Evolutionary conservation across 495 filamentous ascomycete genomes (phyloP), one percentile per base, ranked within the genome.

Genomic region (Aspergillus leporis): DNA sequence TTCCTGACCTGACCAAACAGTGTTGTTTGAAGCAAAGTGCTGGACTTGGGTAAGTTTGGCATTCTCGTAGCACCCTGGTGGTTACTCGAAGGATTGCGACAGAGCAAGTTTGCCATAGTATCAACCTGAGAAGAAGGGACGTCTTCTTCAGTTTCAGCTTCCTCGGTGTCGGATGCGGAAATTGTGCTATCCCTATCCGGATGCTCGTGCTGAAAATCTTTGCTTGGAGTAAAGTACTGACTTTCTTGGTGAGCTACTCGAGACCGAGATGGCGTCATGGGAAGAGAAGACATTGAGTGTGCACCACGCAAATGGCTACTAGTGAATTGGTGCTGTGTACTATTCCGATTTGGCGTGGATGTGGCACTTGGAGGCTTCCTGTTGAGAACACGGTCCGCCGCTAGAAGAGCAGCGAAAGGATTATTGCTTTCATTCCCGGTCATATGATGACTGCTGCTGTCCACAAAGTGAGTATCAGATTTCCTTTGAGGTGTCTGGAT

Each of bases 131-230:
- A 78, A 31, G 81, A 82, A 6, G 77, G 74, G 5, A 86, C 70
- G 1, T 84, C 83, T 59, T 86, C 81, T 36, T 85, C 74, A 8
- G 78, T 82, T 32, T 82, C 76, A 13, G 77, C 79, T 49, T 85
- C 83, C 46, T 89, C 88, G 22, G 83, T 83, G 55, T 93, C 90
- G 5, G 89, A 87, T 18, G 85, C 91, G 0, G 92, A 96, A 51
- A 97, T 93, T 6, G 92, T 97, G 75, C 90, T 94, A 63, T 96
- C 91, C 48, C 90, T 82, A 66, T 90, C 90, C 65, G 87, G 78
- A 70, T 63, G 72, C 38, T 76, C 75, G 5, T 78, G 76, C 19
- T 74, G 70, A n/a, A 82, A 77, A 63, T 81, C 75, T 53, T 77
- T 81, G 56, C 78, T 76, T n/a, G 86, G 79, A 18, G 85, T 83